A percentile compares a stretch with the other conserved stretches of the same genome.
phyloP scores from a whole-genome alignment of 1,284 basidiomycete genomes.

The Tilletia walkeri region DNA sequence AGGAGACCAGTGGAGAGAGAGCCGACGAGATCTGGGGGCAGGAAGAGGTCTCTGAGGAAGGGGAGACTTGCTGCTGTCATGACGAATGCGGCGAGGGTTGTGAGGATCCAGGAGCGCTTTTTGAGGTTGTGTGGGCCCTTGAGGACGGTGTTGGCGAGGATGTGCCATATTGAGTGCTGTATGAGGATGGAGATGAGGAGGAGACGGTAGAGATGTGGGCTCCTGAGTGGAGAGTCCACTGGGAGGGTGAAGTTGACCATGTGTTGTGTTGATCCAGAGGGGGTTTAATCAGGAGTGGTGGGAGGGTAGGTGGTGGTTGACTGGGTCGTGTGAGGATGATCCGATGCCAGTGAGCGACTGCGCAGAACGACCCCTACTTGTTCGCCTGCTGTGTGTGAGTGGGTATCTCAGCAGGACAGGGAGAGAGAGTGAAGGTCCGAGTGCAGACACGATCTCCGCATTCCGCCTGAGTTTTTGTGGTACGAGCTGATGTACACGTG shows the following conservation, averaged over 20 bases:
- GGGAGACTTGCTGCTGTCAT: constrained; percentile 46
- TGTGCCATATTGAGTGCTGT: constrained; percentile 45
- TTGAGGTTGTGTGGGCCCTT: constrained; percentile 40
- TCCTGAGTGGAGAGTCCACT: neutral
- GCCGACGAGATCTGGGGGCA: constrained; percentile 20
- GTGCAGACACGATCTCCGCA: too few relatives aligned
- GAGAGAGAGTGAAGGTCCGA: too few relatives aligned
- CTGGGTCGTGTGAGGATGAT: too few relatives aligned
- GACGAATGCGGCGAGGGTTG: constrained; percentile 46
- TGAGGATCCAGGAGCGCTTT: constrained; percentile 54
- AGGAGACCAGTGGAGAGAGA: neutral
- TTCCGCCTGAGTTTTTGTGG: too few relatives aligned
- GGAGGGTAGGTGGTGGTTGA: too few relatives aligned
- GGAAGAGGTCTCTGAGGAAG: constrained; percentile 44
- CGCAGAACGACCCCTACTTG: too few relatives aligned
- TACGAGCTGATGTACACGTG: too few relatives aligned
- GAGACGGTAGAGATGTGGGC: neutral
- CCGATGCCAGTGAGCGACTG: too few relatives aligned
- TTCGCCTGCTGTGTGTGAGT: too few relatives aligned
- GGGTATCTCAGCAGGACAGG: too few relatives aligned
- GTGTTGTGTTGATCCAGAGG: too few relatives aligned
- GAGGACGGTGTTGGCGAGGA: constrained; percentile 37
- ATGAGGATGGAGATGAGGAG: constrained; percentile 41
- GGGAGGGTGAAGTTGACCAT: constrained; percentile 16
- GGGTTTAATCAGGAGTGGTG: too few relatives aligned